A percentile compares a stretch with the other conserved stretches of the same genome.
These are phyloP conservation scores for Eleusine indica DNA, from an alignment of 176 grass and related monocot species.

Conservation along the genomic window DNA sequence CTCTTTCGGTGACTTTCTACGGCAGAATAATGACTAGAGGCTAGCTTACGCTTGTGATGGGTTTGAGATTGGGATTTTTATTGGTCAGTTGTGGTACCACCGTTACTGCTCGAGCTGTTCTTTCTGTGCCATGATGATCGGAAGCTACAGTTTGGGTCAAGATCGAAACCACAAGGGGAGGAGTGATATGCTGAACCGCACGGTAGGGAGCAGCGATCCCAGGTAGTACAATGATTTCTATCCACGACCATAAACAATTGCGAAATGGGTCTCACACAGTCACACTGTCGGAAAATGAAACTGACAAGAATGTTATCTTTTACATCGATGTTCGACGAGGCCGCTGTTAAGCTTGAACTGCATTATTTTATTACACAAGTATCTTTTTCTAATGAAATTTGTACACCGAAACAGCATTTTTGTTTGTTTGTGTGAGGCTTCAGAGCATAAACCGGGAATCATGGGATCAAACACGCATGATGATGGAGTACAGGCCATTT, in stretches of 20 bases:
- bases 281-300: neutral
- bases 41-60: neutral
- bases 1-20: neutral
- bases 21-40: neutral
- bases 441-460: neutral
- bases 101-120: neutral
- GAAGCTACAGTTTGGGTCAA: conserved; percentile 17
- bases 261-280: neutral
- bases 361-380: neutral
- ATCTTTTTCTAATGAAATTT: neutral
- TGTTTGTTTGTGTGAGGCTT: neutral
- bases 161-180: neutral
- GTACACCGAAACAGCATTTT: neutral
- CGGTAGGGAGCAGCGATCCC: neutral
- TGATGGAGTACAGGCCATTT: neutral
- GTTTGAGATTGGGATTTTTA: neutral
- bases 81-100: neutral
- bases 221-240: conserved; percentile 23
- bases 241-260: neutral
- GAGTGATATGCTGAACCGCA: neutral
- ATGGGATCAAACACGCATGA: conserved; percentile 13
- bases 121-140: neutral
- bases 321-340: neutral
- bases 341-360: neutral
- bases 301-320: conserved; percentile 2